Evolutionary conservation across 495 filamentous ascomycete genomes (phyloP).

Genomic region (Tetracladium marchalianum): DNA sequence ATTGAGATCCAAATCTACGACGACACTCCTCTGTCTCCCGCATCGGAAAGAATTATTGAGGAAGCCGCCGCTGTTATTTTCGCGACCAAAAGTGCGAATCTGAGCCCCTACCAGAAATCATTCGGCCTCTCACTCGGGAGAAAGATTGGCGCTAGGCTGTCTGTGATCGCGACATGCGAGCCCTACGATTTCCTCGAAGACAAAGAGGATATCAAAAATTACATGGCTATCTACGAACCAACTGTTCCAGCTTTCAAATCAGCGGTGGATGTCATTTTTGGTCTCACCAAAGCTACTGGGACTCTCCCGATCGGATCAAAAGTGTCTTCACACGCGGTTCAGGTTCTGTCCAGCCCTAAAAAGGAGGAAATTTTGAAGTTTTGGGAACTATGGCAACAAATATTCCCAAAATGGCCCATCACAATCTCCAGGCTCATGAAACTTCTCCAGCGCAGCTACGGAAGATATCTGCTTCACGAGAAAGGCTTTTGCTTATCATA

Average conservation of each 20-base stretch:
- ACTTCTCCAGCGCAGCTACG: constrained; percentile 22
- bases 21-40: constrained; percentile 19
- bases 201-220: constrained; percentile 28
- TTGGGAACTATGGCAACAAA: constrained; percentile 26
- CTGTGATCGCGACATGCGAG: constrained; percentile 34
- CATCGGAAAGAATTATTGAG: constrained; percentile 24
- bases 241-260: constrained; percentile 35
- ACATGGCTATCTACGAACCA: constrained; percentile 38
- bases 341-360: constrained; percentile 16
- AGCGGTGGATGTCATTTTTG: constrained; percentile 34
- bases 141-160: constrained; percentile 20
- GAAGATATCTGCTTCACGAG: constrained; percentile 30
- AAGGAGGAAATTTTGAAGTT: constrained; percentile 25
- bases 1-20: constrained; percentile 28
- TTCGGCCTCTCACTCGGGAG: constrained; percentile 27
- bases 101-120: constrained; percentile 29
- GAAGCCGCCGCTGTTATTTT: constrained; percentile 33
- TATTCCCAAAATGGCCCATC: constrained; percentile 33
- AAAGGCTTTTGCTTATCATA: constrained; percentile 37
- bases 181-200: constrained; percentile 41
- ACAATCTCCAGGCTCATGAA: constrained; percentile 20
- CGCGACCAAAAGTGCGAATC: constrained; percentile 32
- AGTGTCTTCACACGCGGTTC: constrained; percentile 4
- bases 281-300: constrained; percentile 22
- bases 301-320: constrained; percentile 26